Conservation (phyloP, 768 basidiomycete genomes). For the Mycena sanguinolenta region DNA sequence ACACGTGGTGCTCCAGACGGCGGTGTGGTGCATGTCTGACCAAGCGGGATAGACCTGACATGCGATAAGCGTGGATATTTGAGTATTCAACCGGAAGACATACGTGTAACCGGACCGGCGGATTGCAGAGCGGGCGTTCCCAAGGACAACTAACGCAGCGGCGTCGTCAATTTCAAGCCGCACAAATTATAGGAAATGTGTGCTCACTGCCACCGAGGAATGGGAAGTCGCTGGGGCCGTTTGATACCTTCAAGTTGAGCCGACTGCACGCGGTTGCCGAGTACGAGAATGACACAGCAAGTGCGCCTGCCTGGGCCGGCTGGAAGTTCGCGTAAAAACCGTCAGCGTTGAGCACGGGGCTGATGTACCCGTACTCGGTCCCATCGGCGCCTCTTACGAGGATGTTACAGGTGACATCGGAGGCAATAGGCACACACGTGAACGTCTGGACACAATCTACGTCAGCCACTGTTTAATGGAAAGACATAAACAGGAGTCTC, state of each 20-base stretch:
- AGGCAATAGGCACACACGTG: neutral
- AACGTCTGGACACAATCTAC: neutral
- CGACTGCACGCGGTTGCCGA: neutral
- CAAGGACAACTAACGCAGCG: neutral
- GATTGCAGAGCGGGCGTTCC: neutral
- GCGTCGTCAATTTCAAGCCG: neutral
- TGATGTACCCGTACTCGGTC: slow-evolving; percentile 14
- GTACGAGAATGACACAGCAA: slow-evolving; percentile 5
- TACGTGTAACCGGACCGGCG: neutral
- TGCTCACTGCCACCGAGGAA: slow-evolving; percentile 16
- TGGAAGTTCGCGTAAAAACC: neutral
- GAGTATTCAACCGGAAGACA: too few relatives aligned
- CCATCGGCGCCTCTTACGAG: neutral
- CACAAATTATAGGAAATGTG: neutral
- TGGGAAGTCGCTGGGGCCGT: neutral
- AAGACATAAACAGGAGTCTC: neutral
- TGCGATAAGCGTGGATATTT: neutral
- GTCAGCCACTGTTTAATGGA: neutral
- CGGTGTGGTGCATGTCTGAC: too few relatives aligned
- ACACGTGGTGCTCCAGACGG: too few relatives aligned
- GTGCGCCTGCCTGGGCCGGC: neutral
- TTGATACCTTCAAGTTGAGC: slow-evolving; percentile 5
- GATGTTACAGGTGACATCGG: slow-evolving; percentile 2
- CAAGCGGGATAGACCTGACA: too few relatives aligned
- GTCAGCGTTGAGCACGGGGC: neutral